Conservation (phyloP, 257 asterid genomes). For the Euphrasia confusa region DNA sequence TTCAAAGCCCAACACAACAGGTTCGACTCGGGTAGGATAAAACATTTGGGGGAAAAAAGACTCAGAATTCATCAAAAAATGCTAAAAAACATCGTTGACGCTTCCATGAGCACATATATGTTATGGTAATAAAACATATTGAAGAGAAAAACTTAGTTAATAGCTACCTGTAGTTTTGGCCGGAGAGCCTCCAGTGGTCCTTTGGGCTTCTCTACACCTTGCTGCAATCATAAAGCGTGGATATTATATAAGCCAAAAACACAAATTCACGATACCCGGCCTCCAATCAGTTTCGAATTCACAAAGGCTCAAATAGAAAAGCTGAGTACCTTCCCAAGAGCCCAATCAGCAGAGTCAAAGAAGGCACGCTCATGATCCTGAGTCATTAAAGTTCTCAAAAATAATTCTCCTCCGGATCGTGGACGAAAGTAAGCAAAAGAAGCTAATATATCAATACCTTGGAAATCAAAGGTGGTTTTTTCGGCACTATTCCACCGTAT, state of each 20-base stretch:
- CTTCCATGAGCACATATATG: neutral
- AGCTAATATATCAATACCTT: conserved; percentile 43
- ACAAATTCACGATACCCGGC: neutral
- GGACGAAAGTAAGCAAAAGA: conserved; percentile 1
- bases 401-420: neutral
- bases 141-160: neutral
- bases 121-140: neutral
- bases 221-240: conserved; percentile 46
- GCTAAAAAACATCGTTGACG: neutral
- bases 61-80: neutral
- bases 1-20: neutral
- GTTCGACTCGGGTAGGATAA: neutral
- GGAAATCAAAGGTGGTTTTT: conserved; percentile 91
- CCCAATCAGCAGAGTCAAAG: conserved; percentile 99
- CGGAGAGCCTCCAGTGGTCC: conserved; percentile 99
- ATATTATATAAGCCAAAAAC: conserved; percentile 8
- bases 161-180: conserved; percentile 88
- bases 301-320: conserved; percentile 13
- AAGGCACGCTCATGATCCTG: conserved; percentile 99
- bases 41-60: neutral
- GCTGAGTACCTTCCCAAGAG: conserved; percentile 80
- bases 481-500: conserved; percentile 91
- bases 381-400: conserved; percentile 9
- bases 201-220: conserved; percentile 95
- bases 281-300: conserved; percentile 5